Conservation (phyloP, 345 rosid genomes). For the Nasturtium officinale region DNA sequence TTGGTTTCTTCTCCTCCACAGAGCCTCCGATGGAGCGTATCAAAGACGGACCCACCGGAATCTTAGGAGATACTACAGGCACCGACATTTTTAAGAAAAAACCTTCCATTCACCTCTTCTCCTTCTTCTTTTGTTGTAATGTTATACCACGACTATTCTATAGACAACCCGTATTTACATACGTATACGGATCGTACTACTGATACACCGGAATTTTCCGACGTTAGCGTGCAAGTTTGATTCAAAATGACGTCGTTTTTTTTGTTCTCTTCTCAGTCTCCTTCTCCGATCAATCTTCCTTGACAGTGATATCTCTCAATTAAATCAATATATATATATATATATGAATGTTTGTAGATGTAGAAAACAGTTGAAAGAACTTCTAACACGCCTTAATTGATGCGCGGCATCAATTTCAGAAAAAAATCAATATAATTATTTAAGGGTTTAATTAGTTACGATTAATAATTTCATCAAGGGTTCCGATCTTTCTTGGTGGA, state of each 20-base stretch:
- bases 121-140: conserved; percentile 11
- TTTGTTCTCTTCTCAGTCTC: conserved; percentile 31
- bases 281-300: conserved; percentile 35
- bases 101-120: conserved; percentile 49
- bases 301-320: conserved; percentile 32
- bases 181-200: conserved; percentile 2
- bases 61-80: conserved; percentile 53
- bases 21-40: conserved; percentile 53
- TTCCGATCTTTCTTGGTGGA: background rate
- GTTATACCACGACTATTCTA: background rate
- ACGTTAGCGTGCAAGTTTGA: conserved; percentile 54
- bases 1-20: conserved; percentile 49
- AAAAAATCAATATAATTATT: too few species aligned
- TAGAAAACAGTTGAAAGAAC: conserved; percentile 36
- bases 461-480: too few species aligned
- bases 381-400: conserved; percentile 15
- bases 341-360: background rate
- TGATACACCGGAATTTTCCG: conserved; percentile 2
- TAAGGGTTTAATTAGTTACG: too few species aligned
- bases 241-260: conserved; percentile 28
- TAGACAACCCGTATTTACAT: conserved; percentile 19
- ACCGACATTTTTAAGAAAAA: conserved; percentile 62
- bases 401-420: background rate
- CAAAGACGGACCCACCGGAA: conserved; percentile 48
- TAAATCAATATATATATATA: background rate